A percentile compares a stretch with the other conserved stretches of the same genome.
These are phyloP conservation scores for Botrytis pseudocinerea DNA, from an alignment of 2,329 filamentous ascomycete species.

Conservation along the genomic window DNA sequence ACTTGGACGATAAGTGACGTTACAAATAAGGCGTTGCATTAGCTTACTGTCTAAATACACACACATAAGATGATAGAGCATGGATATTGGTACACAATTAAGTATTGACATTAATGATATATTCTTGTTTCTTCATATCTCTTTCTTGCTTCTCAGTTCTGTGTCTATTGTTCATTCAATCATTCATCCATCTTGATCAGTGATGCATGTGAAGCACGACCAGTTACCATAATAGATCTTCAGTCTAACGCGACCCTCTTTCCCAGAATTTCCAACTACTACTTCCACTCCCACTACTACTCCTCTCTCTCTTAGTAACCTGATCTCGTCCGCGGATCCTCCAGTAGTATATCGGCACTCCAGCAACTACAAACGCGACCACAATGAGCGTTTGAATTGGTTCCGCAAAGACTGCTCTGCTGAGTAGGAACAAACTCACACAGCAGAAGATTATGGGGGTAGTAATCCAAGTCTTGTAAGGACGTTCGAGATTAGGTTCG, in stretches of 20 bases:
- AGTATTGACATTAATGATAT: constrained; percentile 1
- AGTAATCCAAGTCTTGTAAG: constrained; percentile 94
- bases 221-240: neutral
- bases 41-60: neutral
- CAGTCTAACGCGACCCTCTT: constrained; percentile 11
- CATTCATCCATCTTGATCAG: neutral
- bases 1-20: neutral
- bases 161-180: constrained; percentile 1
- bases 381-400: constrained; percentile 89
- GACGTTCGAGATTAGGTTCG: constrained; percentile 84
- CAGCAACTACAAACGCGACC: constrained; percentile 77
- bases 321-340: constrained; percentile 68
- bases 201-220: neutral
- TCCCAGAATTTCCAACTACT: constrained; percentile 64
- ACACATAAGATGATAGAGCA: neutral
- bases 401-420: constrained; percentile 84
- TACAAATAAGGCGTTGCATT: neutral
- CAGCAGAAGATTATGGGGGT: constrained; percentile 99
- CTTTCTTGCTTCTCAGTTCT: neutral
- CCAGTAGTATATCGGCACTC: constrained; percentile 88
- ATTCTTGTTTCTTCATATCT: neutral
- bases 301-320: constrained; percentile 49
- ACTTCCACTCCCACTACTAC: constrained; percentile 41
- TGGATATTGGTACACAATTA: neutral
- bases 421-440: constrained; percentile 89